Base-by-base conservation (phyloP, 129 eudicot species). In the Heracleum sosnowskyi region DNA sequence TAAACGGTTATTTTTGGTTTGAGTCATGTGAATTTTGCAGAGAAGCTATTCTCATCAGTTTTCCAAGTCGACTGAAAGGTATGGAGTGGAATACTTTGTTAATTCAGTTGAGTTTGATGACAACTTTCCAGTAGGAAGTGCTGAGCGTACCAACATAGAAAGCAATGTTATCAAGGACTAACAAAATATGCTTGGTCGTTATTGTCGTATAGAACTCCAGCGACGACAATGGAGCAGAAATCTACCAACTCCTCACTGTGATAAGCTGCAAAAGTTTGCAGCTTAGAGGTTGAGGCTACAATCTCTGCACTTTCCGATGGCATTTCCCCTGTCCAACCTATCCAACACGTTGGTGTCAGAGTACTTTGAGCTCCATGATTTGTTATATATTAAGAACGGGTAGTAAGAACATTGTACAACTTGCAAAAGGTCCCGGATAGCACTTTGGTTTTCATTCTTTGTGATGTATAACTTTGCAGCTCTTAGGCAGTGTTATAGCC, bases 211-310 rank as follows among this genome's bases (percentile, higher is more conserved):
- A 78, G 98, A 95, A 80, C 88, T 87, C 44, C 98, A 95, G 89
- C 88, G 98, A 84, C 97, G 96, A 64, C 88, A 92, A 29, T 96
- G 99, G 99, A 95, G 86, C 80, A 89, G 97, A 82, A 90, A 87
- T 79, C 53, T 90, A 81, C 97, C 97, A 26, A 95, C 97, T 83
- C 97, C 99, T 82, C 96, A 92, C 73, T 96, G 99, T 89, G 99
- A 92, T 79, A 92, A 81, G 90, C 94, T 96, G 42, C 84, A 88
- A 69, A 86, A 83, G 63, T 89, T 96, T 73, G 90, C 79, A 41
- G 88, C 95, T 16, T 89, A 85, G 86, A 85, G 96, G 93, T 92
- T 79, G n/a, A n/a, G n/a, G n/a, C 69, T 62, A 62, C 69, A 62
- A 62, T 26, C 69, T n/a, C 34, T 24, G 5, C 28, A 24, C 69